Percentiles rank a stretch among this genome's conserved stretches.
These are phyloP conservation scores for Tolypocladium cylindrosporum DNA, from an alignment of 2,329 filamentous ascomycete species.

Conservation along the genomic window DNA sequence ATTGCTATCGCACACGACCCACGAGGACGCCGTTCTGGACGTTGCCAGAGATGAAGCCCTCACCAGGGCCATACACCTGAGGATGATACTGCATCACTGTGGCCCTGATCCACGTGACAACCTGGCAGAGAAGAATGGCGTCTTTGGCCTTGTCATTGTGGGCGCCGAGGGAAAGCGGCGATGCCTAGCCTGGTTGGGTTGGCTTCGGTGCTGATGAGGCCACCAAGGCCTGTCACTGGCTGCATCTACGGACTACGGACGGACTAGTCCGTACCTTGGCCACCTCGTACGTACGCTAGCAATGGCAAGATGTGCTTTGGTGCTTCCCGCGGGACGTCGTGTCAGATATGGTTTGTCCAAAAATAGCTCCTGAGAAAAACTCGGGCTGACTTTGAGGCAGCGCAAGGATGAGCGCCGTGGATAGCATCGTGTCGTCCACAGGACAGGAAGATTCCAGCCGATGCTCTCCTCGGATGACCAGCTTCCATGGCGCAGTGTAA, in stretches of 20 bases:
- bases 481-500: background rate
- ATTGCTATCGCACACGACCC: background rate
- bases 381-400: background rate
- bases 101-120: background rate
- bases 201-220: background rate
- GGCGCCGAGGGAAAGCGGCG: background rate
- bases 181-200: background rate
- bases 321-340: background rate
- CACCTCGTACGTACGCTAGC: background rate
- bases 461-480: background rate
- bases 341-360: background rate
- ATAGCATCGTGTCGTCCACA: background rate
- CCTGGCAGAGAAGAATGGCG: background rate
- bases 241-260: background rate
- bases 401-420: background rate
- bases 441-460: background rate
- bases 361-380: background rate
- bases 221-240: background rate
- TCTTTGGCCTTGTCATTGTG: background rate
- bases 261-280: background rate
- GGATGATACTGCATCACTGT: background rate
- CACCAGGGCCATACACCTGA: background rate
- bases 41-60: background rate
- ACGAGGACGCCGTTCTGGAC: background rate
- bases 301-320: background rate